Evolutionary conservation across 1,284 basidiomycete genomes (phyloP), one percentile per base, ranked within the genome.

Genomic region (Phylloboletellus chloephorus): DNA sequence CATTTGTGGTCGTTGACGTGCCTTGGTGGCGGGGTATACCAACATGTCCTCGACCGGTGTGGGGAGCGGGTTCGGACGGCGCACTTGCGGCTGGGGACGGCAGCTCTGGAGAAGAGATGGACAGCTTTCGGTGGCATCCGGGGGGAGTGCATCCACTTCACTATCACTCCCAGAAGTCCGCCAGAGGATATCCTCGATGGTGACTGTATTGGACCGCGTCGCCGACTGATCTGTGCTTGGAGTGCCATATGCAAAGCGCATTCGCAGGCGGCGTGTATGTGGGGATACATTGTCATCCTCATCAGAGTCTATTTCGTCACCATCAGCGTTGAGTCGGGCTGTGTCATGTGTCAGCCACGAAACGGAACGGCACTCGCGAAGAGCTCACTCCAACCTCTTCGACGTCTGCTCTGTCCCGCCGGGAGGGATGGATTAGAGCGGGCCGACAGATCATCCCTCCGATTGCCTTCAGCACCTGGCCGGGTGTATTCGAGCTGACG

Each of bases 271-370:
- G n/a, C 53, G 55, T 13, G 47, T 54, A 37, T 47, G 41, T n/a
- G 48, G 43, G 12, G 52, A 48, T n/a, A 45, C 48, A 17, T 44
- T 44, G 24, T 51, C 47, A 12, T 59, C 60, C 20, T 60, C 74
- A 11, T 73, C 72, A 0, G 67, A 67, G 9, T 74, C 63, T 46
- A 79, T 70, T 50, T 76, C 74, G 46, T 78, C 71, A 1, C 76
- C 76, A 50, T 79, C 73, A 6, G 68, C 58, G 57, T 79, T 72
- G 25, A 79, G 66, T 37, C 73, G 71, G 24, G 74, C 77, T 79
- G 46, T 16, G 37, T 30, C 35, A 29, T 15, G 31, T 35, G 38
- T 48, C 41, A 51, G 47, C 42, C 23, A 26, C 22, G 16, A 31
- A 44, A 34, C 16, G 31, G 29, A n/a, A 44, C 15, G 11, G n/a